Evolutionary conservation across 257 asterid genomes (phyloP).

Genomic region (Buddleja alternifolia): DNA sequence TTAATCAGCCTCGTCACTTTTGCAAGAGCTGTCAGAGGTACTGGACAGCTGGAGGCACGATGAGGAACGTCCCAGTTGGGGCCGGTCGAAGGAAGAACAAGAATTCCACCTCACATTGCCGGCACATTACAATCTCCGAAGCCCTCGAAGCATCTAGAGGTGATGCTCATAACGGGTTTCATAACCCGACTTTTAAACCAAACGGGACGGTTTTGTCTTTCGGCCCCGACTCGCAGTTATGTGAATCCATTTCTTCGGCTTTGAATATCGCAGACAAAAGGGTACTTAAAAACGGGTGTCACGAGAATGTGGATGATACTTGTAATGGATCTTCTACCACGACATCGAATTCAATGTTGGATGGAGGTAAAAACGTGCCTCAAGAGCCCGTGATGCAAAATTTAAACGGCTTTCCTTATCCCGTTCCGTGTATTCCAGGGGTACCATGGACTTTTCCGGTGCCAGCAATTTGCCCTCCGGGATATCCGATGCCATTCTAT

Average conservation of each 20-base stretch:
- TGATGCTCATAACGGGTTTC: conserved; percentile 50
- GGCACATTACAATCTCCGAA: conserved; percentile 62
- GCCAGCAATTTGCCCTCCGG: conserved; percentile 59
- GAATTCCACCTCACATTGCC: conserved; percentile 58
- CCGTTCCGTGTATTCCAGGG: conserved; percentile 60
- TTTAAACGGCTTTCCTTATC: conserved; percentile 50
- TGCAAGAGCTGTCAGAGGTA: conserved; percentile 96
- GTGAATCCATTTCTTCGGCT: conserved; percentile 62
- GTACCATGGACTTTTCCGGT: conserved; percentile 66
- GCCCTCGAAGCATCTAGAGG: conserved; percentile 52
- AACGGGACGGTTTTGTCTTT: conserved; percentile 73
- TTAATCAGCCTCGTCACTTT: conserved; percentile 88
- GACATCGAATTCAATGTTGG: conserved; percentile 32
- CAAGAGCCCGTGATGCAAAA: conserved; percentile 47
- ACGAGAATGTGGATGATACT: conserved; percentile 49
- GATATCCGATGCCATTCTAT: conserved; percentile 58
- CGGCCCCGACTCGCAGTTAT: conserved; percentile 49
- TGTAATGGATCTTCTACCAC: conserved; percentile 47
- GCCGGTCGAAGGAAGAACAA: conserved; percentile 89
- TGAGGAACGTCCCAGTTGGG: conserved; percentile 93
- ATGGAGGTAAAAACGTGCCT: conserved; percentile 34
- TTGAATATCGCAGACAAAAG: conserved; percentile 49
- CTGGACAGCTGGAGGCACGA: conserved; percentile 96
- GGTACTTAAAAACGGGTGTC: conserved; percentile 33
- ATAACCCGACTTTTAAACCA: conserved; percentile 45